Evolutionary conservation across 1,139 yeast genomes (phyloP).

Genomic region (Diutina scorzettiae): DNA sequence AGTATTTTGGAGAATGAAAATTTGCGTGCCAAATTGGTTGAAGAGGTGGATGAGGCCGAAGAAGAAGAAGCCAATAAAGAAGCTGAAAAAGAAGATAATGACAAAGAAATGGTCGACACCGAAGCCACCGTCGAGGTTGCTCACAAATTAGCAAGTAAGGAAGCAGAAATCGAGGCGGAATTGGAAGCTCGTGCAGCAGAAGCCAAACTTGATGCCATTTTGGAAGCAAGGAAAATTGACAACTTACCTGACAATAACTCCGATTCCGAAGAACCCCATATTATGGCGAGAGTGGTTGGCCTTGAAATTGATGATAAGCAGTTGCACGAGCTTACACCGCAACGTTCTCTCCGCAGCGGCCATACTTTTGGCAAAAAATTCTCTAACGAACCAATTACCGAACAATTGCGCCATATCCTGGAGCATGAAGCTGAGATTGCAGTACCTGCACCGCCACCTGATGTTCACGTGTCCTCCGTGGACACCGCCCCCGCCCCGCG

Average conservation of each 20-base stretch:
- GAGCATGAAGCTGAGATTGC: no score
- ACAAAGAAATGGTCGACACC: no score
- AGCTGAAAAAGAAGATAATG: background rate
- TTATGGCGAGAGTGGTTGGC: background rate
- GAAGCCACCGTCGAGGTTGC: no score
- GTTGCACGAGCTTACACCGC: background rate
- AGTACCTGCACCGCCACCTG: no score
- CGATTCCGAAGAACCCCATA: background rate
- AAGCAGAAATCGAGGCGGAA: background rate
- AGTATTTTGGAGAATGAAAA: background rate
- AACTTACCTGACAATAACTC: background rate
- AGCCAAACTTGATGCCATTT: background rate
- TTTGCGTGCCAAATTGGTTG: background rate
- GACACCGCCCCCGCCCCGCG: no score
- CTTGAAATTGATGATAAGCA: background rate
- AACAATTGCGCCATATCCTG: background rate
- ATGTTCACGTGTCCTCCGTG: no score
- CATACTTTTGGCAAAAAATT: background rate
- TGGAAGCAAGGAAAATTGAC: background rate
- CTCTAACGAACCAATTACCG: background rate
- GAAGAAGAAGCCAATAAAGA: background rate
- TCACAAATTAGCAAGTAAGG: background rate
- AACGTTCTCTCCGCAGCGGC: constrained; percentile 3
- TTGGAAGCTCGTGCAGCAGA: background rate
- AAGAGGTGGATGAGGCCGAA: background rate